phyloP scores from a whole-genome alignment of 1,139 yeast species.

The Hanseniaspora sp. region DNA sequence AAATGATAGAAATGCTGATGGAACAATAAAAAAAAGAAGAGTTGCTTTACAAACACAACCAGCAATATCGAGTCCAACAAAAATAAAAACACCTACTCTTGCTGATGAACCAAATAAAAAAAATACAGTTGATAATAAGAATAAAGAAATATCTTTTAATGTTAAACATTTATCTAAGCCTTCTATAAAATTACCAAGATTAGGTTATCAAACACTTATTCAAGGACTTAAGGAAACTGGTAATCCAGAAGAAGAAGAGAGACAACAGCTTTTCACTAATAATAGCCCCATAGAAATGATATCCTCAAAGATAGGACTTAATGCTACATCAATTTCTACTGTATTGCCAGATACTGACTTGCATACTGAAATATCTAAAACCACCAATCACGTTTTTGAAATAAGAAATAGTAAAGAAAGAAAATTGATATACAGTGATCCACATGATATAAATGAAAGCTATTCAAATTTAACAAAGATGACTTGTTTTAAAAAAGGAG shows the following conservation, averaged over 20 bases:
- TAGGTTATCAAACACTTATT: constrained; percentile 32
- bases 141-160: not conserved
- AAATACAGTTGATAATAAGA: constrained; percentile 24
- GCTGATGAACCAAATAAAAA: constrained; percentile 30
- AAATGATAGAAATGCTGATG: constrained; percentile 3
- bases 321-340: constrained; percentile 24
- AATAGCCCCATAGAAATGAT: constrained; percentile 25
- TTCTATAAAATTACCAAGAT: constrained; percentile 29
- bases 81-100: constrained; percentile 68
- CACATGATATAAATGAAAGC: not conserved
- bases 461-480: constrained; percentile 27
- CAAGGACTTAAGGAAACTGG: constrained; percentile 26
- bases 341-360: constrained; percentile 29
- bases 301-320: constrained; percentile 25
- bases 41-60: constrained; percentile 26
- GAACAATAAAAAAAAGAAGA: constrained; percentile 22
- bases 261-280: constrained; percentile 21
- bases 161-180: constrained; percentile 24
- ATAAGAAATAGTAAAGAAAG: constrained; percentile 37
- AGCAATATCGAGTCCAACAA: constrained; percentile 48
- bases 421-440: constrained; percentile 2
- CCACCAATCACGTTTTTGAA: constrained; percentile 31
- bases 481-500: constrained; percentile 21
- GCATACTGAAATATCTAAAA: constrained; percentile 25
- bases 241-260: not conserved